Evolutionary conservation across 805 yeast genomes (phyloP).

Genomic region (Teunomyces aglyptinius): DNA sequence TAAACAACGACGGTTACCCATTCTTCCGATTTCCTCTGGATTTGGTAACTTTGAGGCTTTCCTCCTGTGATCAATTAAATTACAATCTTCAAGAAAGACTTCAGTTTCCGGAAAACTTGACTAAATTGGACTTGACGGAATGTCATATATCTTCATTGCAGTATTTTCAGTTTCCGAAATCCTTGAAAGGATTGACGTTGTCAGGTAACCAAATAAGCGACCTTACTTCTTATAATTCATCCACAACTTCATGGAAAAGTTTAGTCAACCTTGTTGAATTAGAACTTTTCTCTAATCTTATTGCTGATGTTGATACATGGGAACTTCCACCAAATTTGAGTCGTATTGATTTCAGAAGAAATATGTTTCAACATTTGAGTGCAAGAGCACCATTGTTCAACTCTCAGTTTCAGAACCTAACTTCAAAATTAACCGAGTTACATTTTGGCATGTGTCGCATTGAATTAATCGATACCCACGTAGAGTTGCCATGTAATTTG

Average conservation of each 20-base stretch:
- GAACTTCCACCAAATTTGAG: slow-evolving; percentile 14
- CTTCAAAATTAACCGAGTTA: slow-evolving; percentile 4
- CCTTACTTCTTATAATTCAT: slow-evolving; percentile 18
- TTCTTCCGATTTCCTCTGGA: slow-evolving; percentile 28
- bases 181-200: slow-evolving; percentile 20
- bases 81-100: slow-evolving; percentile 11
- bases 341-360: slow-evolving; percentile 21
- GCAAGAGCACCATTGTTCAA: slow-evolving; percentile 7
- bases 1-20: slow-evolving; percentile 11
- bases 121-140: slow-evolving; percentile 21
- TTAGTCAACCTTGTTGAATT: slow-evolving; percentile 21
- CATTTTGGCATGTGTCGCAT: slow-evolving; percentile 9
- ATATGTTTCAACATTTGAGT: slow-evolving; percentile 13
- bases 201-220: slow-evolving; percentile 24
- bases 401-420: not conserved
- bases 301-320: slow-evolving; percentile 17
- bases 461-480: slow-evolving; percentile 4
- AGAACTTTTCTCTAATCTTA: slow-evolving; percentile 22
- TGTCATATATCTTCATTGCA: slow-evolving; percentile 20
- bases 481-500: slow-evolving; percentile 8
- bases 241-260: slow-evolving; percentile 20
- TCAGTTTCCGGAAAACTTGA: slow-evolving; percentile 20
- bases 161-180: slow-evolving; percentile 22
- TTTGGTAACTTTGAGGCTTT: slow-evolving; percentile 20
- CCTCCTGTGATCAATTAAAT: slow-evolving; percentile 12